phyloP scores from a whole-genome alignment of 352 stramenopile species.

The Phytophthora tentaculata region DNA sequence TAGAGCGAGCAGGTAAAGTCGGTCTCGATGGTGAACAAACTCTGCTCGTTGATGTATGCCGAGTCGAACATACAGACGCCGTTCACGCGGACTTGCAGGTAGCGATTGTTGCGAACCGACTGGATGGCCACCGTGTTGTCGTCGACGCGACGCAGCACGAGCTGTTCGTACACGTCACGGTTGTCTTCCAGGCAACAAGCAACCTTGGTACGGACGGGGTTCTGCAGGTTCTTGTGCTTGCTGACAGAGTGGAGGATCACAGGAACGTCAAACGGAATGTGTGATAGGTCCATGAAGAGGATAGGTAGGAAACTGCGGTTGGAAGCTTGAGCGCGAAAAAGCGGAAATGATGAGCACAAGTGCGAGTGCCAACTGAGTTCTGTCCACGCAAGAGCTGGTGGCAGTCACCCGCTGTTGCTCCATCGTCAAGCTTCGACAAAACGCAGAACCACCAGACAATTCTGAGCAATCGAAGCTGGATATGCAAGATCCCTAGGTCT shows the following conservation, averaged over 20 bases:
- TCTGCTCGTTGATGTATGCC: constrained; percentile 6
- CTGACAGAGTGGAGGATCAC: constrained; percentile 27
- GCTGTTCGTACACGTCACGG: constrained; percentile 17
- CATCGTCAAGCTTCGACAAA: constrained; percentile 1
- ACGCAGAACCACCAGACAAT: no score
- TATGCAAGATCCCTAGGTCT: no score
- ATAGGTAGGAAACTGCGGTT: neutral
- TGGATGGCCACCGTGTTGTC: no score
- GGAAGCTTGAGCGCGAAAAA: neutral
- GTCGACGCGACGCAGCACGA: constrained; percentile 32
- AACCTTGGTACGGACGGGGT: constrained; percentile 18
- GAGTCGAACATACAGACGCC: constrained; percentile 27
- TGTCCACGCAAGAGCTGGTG: neutral
- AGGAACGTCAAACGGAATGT: constrained; percentile 31
- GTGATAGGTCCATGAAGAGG: neutral
- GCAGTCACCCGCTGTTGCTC: neutral
- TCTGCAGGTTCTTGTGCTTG: constrained; percentile 30
- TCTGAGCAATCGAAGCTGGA: no score
- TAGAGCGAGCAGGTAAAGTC: constrained; percentile 9
- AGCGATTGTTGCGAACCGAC: constrained; percentile 24
- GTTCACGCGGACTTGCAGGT: constrained; percentile 19
- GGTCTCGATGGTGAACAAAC: constrained; percentile 27
- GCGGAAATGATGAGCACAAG: neutral
- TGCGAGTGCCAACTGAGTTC: neutral
- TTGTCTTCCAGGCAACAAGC: constrained; percentile 19